phyloP scores from a whole-genome alignment of 768 basidiomycete species.

The Termitomyces sp. region DNA sequence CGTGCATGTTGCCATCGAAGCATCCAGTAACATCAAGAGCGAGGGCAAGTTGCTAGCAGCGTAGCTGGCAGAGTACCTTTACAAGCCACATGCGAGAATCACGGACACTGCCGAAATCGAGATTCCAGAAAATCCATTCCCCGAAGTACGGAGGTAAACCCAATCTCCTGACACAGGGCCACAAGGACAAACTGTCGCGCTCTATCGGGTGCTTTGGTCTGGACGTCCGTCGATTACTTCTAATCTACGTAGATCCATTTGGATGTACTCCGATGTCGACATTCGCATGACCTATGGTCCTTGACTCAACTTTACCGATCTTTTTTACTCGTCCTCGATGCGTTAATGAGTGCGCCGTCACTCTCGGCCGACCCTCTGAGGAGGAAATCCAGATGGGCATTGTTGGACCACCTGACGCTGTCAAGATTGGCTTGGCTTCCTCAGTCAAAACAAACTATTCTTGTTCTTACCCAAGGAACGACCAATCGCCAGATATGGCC shows the following conservation, averaged over 20 bases:
- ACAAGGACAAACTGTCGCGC: background rate
- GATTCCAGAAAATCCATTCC: conserved; percentile 5
- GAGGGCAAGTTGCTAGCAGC: background rate
- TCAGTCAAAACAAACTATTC: background rate
- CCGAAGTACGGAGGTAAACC: conserved; percentile 3
- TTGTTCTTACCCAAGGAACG: conserved; percentile 1
- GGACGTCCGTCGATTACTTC: background rate
- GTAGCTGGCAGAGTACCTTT: background rate
- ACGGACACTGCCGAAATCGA: conserved; percentile 17
- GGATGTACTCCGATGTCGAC: background rate
- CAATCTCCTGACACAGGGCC: conserved; percentile 4
- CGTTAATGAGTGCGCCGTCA: conserved; percentile 2
- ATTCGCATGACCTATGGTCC: background rate
- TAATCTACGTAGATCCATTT: background rate
- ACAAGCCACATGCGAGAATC: conserved; percentile 14
- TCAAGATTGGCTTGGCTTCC: conserved; percentile 2
- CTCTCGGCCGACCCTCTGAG: background rate
- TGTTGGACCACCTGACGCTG: background rate
- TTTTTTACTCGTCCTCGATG: background rate
- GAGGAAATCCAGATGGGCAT: background rate
- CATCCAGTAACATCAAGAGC: background rate
- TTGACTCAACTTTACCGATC: too few species aligned
- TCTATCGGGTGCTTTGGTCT: background rate
- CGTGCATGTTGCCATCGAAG: background rate
- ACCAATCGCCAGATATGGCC: background rate